Conservation (phyloP, 2,329 filamentous ascomycete species). For the Fusarium napiforme region DNA sequence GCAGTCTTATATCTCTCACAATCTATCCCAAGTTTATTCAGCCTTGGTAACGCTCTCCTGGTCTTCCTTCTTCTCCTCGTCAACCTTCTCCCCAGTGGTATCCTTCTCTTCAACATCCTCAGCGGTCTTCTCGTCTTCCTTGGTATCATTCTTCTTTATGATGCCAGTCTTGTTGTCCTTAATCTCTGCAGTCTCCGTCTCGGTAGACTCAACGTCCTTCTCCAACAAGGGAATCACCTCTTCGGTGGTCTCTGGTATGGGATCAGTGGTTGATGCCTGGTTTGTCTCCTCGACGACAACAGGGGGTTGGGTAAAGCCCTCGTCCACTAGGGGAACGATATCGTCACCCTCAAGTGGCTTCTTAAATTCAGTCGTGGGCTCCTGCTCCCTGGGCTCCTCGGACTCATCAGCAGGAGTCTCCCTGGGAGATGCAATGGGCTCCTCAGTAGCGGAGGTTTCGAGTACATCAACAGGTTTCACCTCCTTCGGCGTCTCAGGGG, state of each 20-base stretch:
- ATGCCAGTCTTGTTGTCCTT: slow-evolving; percentile 4
- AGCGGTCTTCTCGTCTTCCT: slow-evolving; percentile 1
- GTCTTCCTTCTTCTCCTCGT: slow-evolving; percentile 26
- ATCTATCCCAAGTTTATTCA: slow-evolving; percentile 30
- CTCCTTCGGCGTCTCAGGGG: slow-evolving; percentile 8
- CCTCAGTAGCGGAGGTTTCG: slow-evolving; percentile 21
- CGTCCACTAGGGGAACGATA: slow-evolving; percentile 25
- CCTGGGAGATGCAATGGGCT: slow-evolving; percentile 14
- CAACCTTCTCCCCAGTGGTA: slow-evolving; percentile 7
- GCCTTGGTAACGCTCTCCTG: slow-evolving; percentile 12
- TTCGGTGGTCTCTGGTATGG: neutral
- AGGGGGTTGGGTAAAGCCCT: slow-evolving; percentile 16
- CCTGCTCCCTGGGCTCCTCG: slow-evolving; percentile 4
- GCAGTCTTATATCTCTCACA: slow-evolving; percentile 29
- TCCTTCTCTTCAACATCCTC: slow-evolving; percentile 27
- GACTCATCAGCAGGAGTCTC: neutral
- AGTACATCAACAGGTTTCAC: neutral
- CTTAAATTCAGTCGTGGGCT: neutral
- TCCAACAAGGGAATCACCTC: slow-evolving; percentile 27
- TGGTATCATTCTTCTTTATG: slow-evolving; percentile 12
- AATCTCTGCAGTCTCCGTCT: slow-evolving; percentile 8
- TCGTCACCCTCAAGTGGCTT: slow-evolving; percentile 12
- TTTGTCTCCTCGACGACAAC: slow-evolving; percentile 20
- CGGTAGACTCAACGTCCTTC: slow-evolving; percentile 11
- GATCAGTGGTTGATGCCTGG: slow-evolving; percentile 4